Percentiles rank a stretch among this genome's conserved stretches.
Evolutionary conservation across 1,284 basidiomycete genomes (phyloP).

Genomic region (Ceratorhiza oryzae-sativae): DNA sequence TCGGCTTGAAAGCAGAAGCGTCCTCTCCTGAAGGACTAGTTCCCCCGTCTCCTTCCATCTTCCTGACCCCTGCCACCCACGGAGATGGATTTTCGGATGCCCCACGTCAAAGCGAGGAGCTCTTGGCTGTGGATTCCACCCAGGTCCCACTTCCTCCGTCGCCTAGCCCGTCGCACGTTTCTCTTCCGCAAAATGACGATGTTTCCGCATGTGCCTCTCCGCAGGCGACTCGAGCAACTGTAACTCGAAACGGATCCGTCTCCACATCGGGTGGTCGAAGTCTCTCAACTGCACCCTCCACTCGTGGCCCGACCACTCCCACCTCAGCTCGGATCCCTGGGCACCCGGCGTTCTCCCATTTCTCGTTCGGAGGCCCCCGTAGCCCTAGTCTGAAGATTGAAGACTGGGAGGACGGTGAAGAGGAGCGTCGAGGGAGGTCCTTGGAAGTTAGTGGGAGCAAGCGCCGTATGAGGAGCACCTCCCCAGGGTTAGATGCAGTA

Average conservation of each 20-base stretch:
- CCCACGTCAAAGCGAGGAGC: conserved; percentile 4
- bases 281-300: conserved; percentile 30
- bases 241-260: conserved; percentile 11
- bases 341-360: conserved; percentile 17
- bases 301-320: conserved; percentile 26
- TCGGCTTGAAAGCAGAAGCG: not conserved
- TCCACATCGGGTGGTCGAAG: conserved; percentile 27
- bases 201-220: not conserved
- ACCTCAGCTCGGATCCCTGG: conserved; percentile 30
- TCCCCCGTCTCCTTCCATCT: conserved; percentile 33
- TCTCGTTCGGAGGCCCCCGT: conserved; percentile 30
- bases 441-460: conserved; percentile 20
- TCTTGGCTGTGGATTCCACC: conserved; percentile 11
- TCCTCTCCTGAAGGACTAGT: not conserved
- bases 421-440: conserved; percentile 26
- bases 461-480: conserved; percentile 30
- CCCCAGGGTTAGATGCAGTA: conserved; percentile 22
- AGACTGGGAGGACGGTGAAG: conserved; percentile 30
- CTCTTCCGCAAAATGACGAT: not conserved
- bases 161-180: conserved; percentile 6
- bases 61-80: conserved; percentile 26
- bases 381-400: conserved; percentile 31
- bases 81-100: not conserved
- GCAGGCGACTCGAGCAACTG: not conserved
- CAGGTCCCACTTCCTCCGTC: conserved; percentile 31